A percentile compares a stretch with the other conserved stretches of the same genome.
phyloP scores from a whole-genome alignment of 2,329 filamentous ascomycete species.

The Fusarium papillatum region DNA sequence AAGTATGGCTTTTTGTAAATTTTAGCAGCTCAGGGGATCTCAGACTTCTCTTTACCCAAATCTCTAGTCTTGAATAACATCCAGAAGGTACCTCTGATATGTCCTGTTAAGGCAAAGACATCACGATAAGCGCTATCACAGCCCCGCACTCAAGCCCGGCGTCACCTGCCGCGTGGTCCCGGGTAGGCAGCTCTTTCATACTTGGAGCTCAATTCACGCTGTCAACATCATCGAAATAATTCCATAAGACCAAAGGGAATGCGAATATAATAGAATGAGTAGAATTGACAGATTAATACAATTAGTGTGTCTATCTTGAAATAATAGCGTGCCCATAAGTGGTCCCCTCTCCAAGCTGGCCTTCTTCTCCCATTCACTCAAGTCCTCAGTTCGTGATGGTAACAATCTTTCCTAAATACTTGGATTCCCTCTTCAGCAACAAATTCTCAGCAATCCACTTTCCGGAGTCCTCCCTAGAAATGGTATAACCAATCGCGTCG shows the following conservation, averaged over 20 bases:
- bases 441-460: constrained; percentile 60
- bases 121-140: not conserved
- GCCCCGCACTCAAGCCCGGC: not conserved
- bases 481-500: constrained; percentile 59
- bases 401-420: constrained; percentile 52
- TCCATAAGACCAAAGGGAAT: not conserved
- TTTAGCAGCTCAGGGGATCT: no score
- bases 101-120: not conserved
- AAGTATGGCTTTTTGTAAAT: no score
- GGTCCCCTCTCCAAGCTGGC: not conserved
- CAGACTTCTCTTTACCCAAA: no score
- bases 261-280: not conserved
- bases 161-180: accelerated
- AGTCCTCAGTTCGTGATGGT: constrained; percentile 50
- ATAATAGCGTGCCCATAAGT: not conserved
- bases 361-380: no score
- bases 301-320: not conserved
- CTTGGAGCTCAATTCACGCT: not conserved
- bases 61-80: no score
- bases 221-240: not conserved
- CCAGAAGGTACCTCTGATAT: not conserved
- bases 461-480: constrained; percentile 60
- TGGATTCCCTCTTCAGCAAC: constrained; percentile 39
- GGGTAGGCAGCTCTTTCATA: not conserved
- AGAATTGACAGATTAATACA: not conserved